These are phyloP conservation scores for Pyrenophora teres DNA, from an alignment of 2,329 filamentous ascomycete genomes.

Conservation along the genomic window DNA sequence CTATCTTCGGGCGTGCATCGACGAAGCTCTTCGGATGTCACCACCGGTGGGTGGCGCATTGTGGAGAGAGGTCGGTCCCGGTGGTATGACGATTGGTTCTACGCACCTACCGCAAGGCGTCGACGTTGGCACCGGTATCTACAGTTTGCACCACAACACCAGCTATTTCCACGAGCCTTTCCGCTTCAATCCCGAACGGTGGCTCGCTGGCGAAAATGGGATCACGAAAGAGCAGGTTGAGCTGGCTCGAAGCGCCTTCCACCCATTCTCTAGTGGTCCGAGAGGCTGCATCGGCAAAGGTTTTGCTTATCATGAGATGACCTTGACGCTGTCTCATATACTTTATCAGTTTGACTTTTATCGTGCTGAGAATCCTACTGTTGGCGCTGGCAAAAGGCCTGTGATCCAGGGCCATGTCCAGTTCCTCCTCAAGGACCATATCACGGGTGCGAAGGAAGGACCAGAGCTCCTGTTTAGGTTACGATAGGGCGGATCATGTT, in stretches of 20 bases:
- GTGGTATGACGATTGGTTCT: background rate
- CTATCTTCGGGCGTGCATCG: background rate
- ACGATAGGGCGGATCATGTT: too few relatives aligned
- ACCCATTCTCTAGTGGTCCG: background rate
- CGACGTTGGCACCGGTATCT: background rate
- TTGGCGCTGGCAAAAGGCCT: background rate
- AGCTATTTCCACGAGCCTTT: background rate
- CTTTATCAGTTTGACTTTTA: background rate
- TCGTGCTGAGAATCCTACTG: background rate
- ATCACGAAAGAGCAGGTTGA: too few relatives aligned
- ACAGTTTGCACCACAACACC: background rate
- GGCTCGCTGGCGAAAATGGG: background rate
- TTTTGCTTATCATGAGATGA: background rate
- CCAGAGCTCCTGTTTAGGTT: background rate
- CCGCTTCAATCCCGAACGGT: background rate
- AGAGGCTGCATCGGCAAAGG: background rate
- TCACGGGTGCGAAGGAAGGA: background rate
- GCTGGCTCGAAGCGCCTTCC: background rate
- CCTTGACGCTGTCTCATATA: background rate
- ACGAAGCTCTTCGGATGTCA: background rate
- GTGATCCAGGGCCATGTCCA: background rate
- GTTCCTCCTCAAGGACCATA: background rate
- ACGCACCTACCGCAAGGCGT: background rate
- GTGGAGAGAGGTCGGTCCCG: background rate
- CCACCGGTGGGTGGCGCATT: background rate